Percentiles rank a stretch among this genome's conserved stretches.
Evolutionary conservation across 2,329 filamentous ascomycete species (phyloP).

Genomic region (Paradendryphiella salina): DNA sequence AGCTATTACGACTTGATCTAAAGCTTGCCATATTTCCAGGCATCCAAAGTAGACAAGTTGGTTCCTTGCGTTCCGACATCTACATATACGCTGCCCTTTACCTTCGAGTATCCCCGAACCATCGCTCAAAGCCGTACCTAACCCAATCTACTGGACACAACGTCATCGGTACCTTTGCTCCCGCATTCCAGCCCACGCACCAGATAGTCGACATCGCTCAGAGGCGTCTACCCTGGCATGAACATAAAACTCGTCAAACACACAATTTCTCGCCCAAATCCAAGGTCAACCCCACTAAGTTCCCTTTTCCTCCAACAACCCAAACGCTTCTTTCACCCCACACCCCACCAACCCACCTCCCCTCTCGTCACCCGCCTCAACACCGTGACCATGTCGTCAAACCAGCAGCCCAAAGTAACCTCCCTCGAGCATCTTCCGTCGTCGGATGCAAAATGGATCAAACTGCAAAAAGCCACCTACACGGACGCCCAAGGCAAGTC

Average conservation of each 20-base stretch:
- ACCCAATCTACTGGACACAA: neutral
- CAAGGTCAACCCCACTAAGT: neutral
- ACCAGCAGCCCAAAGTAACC: slow-evolving; percentile 21
- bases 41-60: neutral
- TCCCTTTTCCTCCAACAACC: too few species aligned
- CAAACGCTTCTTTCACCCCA: neutral
- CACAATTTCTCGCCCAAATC: neutral
- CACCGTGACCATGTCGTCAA: slow-evolving; percentile 16
- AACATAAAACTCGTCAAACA: neutral
- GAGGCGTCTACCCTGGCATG: neutral
- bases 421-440: slow-evolving; percentile 28
- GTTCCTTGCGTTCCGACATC: neutral
- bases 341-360: neutral
- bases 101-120: neutral
- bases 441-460: slow-evolving; percentile 33
- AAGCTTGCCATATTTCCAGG: neutral
- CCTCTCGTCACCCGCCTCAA: slow-evolving; percentile 13
- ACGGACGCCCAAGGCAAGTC: slow-evolving; percentile 60
- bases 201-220: neutral
- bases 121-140: neutral
- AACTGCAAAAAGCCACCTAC: slow-evolving; percentile 55
- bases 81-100: neutral
- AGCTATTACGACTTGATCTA: neutral
- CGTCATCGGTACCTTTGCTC: slow-evolving; percentile 4
- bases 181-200: neutral